These are phyloP conservation scores for Penicillium salamii DNA, from an alignment of 495 filamentous ascomycete species.

Conservation along the genomic window DNA sequence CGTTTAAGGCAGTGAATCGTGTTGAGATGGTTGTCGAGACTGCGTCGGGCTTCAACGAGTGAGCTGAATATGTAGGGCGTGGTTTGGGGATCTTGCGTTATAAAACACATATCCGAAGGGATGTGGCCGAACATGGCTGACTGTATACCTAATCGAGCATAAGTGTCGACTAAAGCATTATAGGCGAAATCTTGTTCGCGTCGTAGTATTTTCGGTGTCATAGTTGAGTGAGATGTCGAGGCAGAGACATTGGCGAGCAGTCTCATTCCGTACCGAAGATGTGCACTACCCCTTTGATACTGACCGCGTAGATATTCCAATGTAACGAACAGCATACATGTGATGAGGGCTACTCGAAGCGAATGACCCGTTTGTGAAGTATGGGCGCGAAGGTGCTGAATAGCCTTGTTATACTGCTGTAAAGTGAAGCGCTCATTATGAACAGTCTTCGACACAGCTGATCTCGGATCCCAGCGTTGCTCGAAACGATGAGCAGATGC, in stretches of 20 bases:
- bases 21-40: slow-evolving; percentile 17
- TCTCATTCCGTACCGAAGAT: slow-evolving; percentile 45
- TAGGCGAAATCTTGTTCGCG: slow-evolving; percentile 19
- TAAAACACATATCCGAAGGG: slow-evolving; percentile 14
- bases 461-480: background rate
- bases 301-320: slow-evolving; percentile 50
- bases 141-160: slow-evolving; percentile 13
- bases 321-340: slow-evolving; percentile 51
- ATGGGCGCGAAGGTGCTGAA: slow-evolving; percentile 5
- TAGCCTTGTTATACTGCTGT: slow-evolving; percentile 26
- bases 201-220: slow-evolving; percentile 10
- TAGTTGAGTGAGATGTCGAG: background rate
- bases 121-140: slow-evolving; percentile 22
- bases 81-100: slow-evolving; percentile 10
- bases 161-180: slow-evolving; percentile 20
- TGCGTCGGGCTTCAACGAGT: slow-evolving; percentile 10
- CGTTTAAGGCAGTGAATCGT: slow-evolving; percentile 16
- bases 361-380: slow-evolving; percentile 6
- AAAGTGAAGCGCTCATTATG: slow-evolving; percentile 17
- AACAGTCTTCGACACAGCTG: background rate
- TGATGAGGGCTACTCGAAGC: slow-evolving; percentile 40
- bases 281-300: slow-evolving; percentile 37
- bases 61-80: slow-evolving; percentile 12
- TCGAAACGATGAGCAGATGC: slow-evolving; percentile 57
- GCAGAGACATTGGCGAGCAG: slow-evolving; percentile 9